Base-by-base conservation (phyloP, 31 red algal species). In the Asparagopsis taxiformis region DNA sequence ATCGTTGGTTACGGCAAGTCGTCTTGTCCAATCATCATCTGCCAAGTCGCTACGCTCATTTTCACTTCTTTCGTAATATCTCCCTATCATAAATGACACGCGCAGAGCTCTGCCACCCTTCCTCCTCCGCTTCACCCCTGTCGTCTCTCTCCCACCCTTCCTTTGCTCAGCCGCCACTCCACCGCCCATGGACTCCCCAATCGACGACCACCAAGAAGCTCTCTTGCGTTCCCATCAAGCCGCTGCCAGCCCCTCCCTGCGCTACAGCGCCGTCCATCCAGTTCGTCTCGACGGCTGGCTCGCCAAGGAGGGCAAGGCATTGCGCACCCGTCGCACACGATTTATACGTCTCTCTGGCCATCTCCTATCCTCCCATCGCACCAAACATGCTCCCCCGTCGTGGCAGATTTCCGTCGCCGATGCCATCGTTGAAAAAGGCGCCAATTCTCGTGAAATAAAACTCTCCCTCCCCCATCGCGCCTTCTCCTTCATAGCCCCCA, bases 401-500 rank as follows among this genome's bases (percentile, higher is more conserved):
- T 77, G 73, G 73, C 73, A 77, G 11, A 43, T 77, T 22, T 77
- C 73, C 10, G 24, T 77, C 23, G 59, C 73, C 44, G 49, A 77
- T 25, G 73, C 73, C 5, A 38, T 77, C 19, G 73, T 77, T 11
- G 32, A 80, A 53, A 64, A 34, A 34, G 76, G 76, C 16, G 3
- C 62, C 6, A 32, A 68, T 31, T 52, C 76, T 15, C 76, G 76
- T 37, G 91, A 89, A 62, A 65, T 93, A 32, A 62, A 63, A 13
- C 20, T 93, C 17, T 36, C 64, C 17, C 41, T 93, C 26, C 79
- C 70, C 3, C 25, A 32, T 32, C 66, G 91, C 33, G 30, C 54
- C 32, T 20, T 94, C 0, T 88, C 91, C 28, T 82, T 94, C 62
- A 49, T 89, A 57, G 91, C 91, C n/a, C 76, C 79, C 28, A 84